Conservation (phyloP, 108 stramenopile genomes). For the Stephanodiscus triporus region DNA sequence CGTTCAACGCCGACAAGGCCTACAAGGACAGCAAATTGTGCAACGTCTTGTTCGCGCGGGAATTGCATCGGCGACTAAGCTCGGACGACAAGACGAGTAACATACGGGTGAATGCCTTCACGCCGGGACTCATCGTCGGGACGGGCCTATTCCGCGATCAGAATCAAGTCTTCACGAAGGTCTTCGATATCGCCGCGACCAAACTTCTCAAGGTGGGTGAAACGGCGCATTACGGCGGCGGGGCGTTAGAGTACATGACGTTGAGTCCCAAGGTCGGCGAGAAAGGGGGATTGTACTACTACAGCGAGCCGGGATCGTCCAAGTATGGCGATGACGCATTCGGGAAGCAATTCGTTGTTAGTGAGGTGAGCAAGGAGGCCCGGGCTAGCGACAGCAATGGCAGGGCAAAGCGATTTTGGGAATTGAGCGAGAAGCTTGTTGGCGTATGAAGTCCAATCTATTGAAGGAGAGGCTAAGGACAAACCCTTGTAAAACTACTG, state of each 20-base stretch:
- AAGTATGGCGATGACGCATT: conserved; percentile 82
- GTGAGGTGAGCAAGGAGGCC: conserved; percentile 71
- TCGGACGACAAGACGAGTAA: conserved; percentile 22
- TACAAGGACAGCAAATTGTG: conserved; percentile 91
- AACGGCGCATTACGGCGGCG: conserved; percentile 74
- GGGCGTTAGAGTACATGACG: conserved; percentile 80
- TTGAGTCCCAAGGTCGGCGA: conserved; percentile 51
- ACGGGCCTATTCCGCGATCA: conserved; percentile 90
- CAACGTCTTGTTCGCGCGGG: conserved; percentile 86
- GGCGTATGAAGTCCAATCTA: conserved; percentile 28
- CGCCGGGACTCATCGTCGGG: conserved; percentile 81
- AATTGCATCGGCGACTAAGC: conserved; percentile 68
- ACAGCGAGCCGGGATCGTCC: conserved; percentile 67
- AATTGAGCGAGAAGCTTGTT: conserved; percentile 73
- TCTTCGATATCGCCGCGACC: conserved; percentile 76
- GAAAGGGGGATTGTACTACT: conserved; percentile 59
- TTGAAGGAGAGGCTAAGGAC: not conserved
- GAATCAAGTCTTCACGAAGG: conserved; percentile 77
- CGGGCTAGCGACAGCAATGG: conserved; percentile 49
- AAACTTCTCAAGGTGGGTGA: conserved; percentile 72
- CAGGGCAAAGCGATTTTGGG: conserved; percentile 77
- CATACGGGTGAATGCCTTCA: conserved; percentile 79
- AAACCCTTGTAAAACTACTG: not conserved
- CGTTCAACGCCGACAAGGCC: conserved; percentile 88
- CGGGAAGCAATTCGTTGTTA: conserved; percentile 67